Base-by-base conservation (phyloP, 2,329 filamentous ascomycete species). In the Pestalotiopsis sp. region DNA sequence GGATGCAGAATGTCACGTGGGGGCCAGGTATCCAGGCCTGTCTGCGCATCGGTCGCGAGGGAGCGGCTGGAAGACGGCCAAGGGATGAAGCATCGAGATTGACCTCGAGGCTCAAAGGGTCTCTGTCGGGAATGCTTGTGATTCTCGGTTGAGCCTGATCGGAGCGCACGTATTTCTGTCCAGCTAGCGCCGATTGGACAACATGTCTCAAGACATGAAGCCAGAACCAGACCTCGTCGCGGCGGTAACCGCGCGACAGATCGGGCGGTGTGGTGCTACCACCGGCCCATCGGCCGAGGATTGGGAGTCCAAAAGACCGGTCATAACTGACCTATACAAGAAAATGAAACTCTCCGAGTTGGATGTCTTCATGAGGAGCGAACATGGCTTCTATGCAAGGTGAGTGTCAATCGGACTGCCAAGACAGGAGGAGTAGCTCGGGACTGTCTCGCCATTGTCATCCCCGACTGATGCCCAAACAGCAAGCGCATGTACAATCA, bases 401-500 rank as follows among this genome's bases (percentile, higher is more conserved):
- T 66, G 17, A 66, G 63, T 36, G 27, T 14, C 27, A 31, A n/a
- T 63, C 23, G 31, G 59, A 7, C 59, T 62, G 59, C 59, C 36
- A 52, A 52, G 45, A 20, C n/a, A 52, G 20, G 20, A 20, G 20
- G 45, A 52, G 17, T 58, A 23, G 20, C 56, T 20, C 56, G 23
- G 56, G n/a, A 49, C 41, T 38, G 59, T 20, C 27, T 38, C n/a
- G 59, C 13, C 23, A 17, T 20, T 36, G 23, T 31, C 27, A 31
- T 23, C 57, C 25, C 23, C 23, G 23, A 38, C 27, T 23, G 25
- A 27, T 25, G 17, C 4, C 11, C 23, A 3, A 6, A 23, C 62
- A 66, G 63, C 63, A 66, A 66, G 27, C 63, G 63, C 25, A 66
- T 66, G 63, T 66, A 66, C n/a, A 66, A 66, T 17, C 63, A 66